Conservation (phyloP, 495 filamentous ascomycete genomes). For the Penicillium paxilli region DNA sequence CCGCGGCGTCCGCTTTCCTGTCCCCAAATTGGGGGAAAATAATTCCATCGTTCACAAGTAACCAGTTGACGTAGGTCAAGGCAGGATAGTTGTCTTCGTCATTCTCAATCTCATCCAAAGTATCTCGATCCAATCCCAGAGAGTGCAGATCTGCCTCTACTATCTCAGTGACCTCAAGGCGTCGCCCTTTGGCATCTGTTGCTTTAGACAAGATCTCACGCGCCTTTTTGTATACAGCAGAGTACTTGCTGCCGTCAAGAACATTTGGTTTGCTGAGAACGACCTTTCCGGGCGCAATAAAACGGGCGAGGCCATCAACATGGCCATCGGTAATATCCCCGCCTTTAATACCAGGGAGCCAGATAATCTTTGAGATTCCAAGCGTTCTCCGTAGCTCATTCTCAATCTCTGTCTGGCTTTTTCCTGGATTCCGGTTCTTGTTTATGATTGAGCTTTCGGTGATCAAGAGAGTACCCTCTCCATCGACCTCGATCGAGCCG, state of each 20-base stretch:
- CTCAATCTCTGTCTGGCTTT: constrained; percentile 15
- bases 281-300: constrained; percentile 21
- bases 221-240: constrained; percentile 15
- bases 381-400: constrained; percentile 15
- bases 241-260: constrained; percentile 2
- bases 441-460: constrained; percentile 27
- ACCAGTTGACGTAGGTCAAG: constrained; percentile 2
- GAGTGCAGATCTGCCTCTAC: constrained; percentile 2
- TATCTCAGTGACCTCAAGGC: constrained; percentile 12
- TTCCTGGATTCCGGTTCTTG: constrained; percentile 19
- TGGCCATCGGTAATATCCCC: constrained; percentile 26
- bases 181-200: constrained; percentile 18
- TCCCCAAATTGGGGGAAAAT: constrained; percentile 2
- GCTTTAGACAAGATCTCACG: constrained; percentile 4
- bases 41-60: background rate
- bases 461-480: constrained; percentile 25
- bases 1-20: background rate
- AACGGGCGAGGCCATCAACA: constrained; percentile 20
- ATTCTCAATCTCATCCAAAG: background rate
- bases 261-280: constrained; percentile 18
- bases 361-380: constrained; percentile 24
- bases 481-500: constrained; percentile 26
- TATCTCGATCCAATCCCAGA: background rate
- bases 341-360: constrained; percentile 20
- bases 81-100: constrained; percentile 4